Base-by-base conservation (phyloP, 495 filamentous ascomycete genomes). In the Astrothelium subdiscretum region DNA sequence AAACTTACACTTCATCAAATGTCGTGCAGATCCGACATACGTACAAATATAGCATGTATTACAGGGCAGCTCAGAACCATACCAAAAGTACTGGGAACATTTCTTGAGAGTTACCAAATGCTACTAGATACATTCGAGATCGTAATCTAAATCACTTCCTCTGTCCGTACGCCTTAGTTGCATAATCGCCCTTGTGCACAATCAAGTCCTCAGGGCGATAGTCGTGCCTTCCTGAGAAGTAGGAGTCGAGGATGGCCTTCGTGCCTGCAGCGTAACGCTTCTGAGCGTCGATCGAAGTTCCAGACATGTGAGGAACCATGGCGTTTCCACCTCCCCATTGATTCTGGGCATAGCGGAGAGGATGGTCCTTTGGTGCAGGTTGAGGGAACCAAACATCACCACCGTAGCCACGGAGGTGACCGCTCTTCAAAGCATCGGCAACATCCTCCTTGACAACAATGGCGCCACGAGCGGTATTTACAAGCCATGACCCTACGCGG, bases 371-470 rank as follows among this genome's bases (percentile, higher is more conserved):
- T 67, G 94, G 94, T 51, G 94, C 94, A 62, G 94, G 94, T 80
- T 98, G 94, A 57, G 87, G 87, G 84, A 85, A 89, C 87, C 87
- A 90, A 73, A 96, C 91, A 72, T 96, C 91, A 74, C 94, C 94
- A 69, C 94, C 94, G 77, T 98, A 98, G 63, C 94, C 94, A 66
- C 91, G 86, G 73, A 98, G 90, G 76, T 98, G 92, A 70, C 94
- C 94, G 38, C 82, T 81, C 81, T 91, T 89, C 72, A 98, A 83
- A 31, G 94, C 94, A 58, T 89, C 92, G 54, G 94, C 94, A 52
- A 98, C 94, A 71, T 97, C 94, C 77, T 97, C 92, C 85, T 98
- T 98, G 74, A 97, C 94, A 63, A 98, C 94, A 71, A 98, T 98
- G 73, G 94, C 94, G 67, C 94, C 94, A 75, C 94, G 94, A 59